phyloP scores from a whole-genome alignment of 2,329 filamentous ascomycete genomes.

The Ilyonectria robusta region DNA sequence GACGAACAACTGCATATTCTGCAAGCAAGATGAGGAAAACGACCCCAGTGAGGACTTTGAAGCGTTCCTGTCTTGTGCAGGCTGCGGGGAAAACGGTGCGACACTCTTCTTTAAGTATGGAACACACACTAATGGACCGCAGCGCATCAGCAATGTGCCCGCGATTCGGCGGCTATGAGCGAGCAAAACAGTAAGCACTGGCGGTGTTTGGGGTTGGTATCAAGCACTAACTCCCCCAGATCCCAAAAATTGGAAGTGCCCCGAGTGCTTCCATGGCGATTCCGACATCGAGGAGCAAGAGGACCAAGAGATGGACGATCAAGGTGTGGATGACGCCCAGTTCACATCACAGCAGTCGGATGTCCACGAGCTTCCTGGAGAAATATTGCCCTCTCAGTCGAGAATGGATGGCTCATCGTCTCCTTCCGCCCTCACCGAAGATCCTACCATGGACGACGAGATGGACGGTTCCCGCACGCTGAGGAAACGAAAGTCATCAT shows the following conservation, averaged over 20 bases:
- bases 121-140: constrained; percentile 58
- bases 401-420: constrained; percentile 30
- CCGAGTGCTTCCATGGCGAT: constrained; percentile 59
- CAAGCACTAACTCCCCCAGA: constrained; percentile 49
- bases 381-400: constrained; percentile 19
- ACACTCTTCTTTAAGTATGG: constrained; percentile 47
- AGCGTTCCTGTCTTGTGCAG: constrained; percentile 80
- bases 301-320: constrained; percentile 37
- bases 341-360: constrained; percentile 48
- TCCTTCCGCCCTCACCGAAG: constrained; percentile 32
- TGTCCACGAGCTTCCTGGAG: constrained; percentile 32
- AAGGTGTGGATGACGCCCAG: constrained; percentile 40
- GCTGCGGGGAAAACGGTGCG: constrained; percentile 88
- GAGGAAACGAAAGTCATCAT: constrained; percentile 88
- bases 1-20: constrained; percentile 75
- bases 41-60: constrained; percentile 88
- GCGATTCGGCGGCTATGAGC: constrained; percentile 67
- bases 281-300: constrained; percentile 50
- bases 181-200: constrained; percentile 50
- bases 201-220: neutral
- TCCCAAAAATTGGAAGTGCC: constrained; percentile 65
- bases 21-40: constrained; percentile 85
- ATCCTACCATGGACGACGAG: constrained; percentile 27
- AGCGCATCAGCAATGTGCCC: constrained; percentile 94
- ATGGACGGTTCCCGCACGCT: constrained; percentile 79